Base-by-base conservation (phyloP, 306 rosid genomes). In the Neltuma alba region DNA sequence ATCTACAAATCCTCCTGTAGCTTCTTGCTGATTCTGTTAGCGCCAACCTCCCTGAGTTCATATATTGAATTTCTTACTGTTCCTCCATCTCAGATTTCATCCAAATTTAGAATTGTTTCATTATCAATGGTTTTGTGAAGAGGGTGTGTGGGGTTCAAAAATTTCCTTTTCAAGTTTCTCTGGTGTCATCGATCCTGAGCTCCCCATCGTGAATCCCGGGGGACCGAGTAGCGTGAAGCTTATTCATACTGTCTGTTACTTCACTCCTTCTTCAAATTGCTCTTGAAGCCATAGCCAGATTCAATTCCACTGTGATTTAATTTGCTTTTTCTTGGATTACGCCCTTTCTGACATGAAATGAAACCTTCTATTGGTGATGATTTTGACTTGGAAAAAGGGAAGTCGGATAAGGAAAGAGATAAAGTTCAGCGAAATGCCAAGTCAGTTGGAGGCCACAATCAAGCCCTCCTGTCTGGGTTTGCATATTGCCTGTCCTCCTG, bases 401-500 rank as follows among this genome's bases (percentile, higher is more conserved):
- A 86, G 87, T 86, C 84, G 80, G 90, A 80, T 37, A 91, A 90
- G 81, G 88, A 83, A 25, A 83, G 71, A 82, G 94, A 84, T 23
- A 91, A 77, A 80, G 20, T 81, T 63, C 40, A 72, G 9, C 83
- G 81, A 74, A 87, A 66, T 87, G 76, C 28, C 37, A 88, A 82
- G 88, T 85, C 60, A 81, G 83, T 83, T 30, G 84, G 86, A 83
- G 65, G 88, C 48, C 85, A 62, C n/a, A 93, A 95, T 81, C 97
- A 88, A 83, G 99, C 99, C 62, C 85, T 96, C 23, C 76, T 95
- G 75, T 86, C 99, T 78, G 99, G 99, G 71, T 82, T 93, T 45
- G 98, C 98, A 5, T 95, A 95, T 82, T 95, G 99, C 73, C 18
- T 93, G 64, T 93, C 98, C 30, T 95, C 99, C 0, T 95, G 99